Conservation (phyloP, 139 green algal genomes). For the Coelastrella sp. region DNA sequence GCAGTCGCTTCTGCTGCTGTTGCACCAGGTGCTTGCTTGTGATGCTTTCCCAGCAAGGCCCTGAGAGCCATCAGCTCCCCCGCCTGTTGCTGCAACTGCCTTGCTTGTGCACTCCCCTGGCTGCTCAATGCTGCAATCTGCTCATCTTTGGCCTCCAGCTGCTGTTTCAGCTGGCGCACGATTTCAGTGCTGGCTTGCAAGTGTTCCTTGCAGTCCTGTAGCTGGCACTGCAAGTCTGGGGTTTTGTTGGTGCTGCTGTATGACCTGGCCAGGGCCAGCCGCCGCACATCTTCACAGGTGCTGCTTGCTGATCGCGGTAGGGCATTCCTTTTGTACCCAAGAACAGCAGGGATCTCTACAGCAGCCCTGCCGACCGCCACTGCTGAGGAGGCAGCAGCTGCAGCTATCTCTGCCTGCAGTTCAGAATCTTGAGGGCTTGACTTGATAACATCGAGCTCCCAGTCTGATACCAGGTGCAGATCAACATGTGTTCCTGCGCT, state of each 20-base stretch:
- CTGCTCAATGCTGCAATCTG: background rate
- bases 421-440: background rate
- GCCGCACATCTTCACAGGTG: background rate
- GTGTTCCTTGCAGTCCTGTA: background rate
- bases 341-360: background rate
- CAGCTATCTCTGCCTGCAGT: conserved; percentile 21
- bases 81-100: conserved; percentile 17
- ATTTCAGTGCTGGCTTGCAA: background rate
- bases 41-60: background rate
- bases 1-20: background rate
- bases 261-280: background rate
- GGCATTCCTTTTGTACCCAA: background rate
- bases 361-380: background rate
- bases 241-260: background rate
- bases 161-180: background rate
- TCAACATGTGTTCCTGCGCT: conserved; percentile 2
- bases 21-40: background rate
- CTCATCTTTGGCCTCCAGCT: conserved; percentile 6
- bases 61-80: conserved; percentile 1
- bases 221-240: conserved; percentile 6
- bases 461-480: conserved; percentile 14
- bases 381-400: background rate
- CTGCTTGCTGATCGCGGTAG: background rate
- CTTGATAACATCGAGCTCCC: background rate
- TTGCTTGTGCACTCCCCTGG: background rate